Evolutionary conservation across 306 rosid species (phyloP), one percentile per base, ranked within the genome.

Genomic region (Pyrus bretschneideri): DNA sequence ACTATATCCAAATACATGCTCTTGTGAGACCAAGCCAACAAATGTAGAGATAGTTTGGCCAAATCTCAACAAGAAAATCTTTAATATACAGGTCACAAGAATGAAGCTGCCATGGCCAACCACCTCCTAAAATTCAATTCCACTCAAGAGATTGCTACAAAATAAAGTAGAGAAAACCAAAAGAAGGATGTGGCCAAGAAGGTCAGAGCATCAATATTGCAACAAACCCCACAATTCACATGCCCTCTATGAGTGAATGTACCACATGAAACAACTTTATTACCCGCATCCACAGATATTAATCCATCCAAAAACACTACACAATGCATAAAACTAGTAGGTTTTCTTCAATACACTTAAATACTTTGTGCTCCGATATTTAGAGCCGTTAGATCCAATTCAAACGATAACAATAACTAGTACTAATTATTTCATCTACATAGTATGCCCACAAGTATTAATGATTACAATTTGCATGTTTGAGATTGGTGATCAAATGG

Each of bases 141-240:
- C 70, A 68, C 67, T 74, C 8, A 23, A 61, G 25, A 55, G 25
- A 3, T n/a, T 3, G 77, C 35, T 64, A 57, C 40, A 71, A 68
- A 55, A 71, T 76, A 76, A 21, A 27, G 27, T 54, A n/a, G n/a
- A 29, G 27, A 44, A 52, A 61, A 45, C 35, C 70, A 22, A 74
- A 45, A 17, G 54, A 25, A 45, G 59, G 63, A 74, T 73, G 18
- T 69, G 77, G 83, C 85, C 80, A 79, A 49, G 61, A 78, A 76
- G 67, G 76, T 54, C 54, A 63, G 73, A 81, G 71, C 80, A 72
- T 68, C 58, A 75, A 78, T 54, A 69, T 72, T 83, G 77, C 87
- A 83, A 35, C 84, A 81, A 84, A 78, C 55, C 87, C 82, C 89
- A 73, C 84, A 89, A 76, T 54, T 87, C 93, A 89, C 97, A 89